Percentiles rank a stretch among this genome's conserved stretches.
Evolutionary conservation across 106 monocot genomes (phyloP).

Genomic region (Alisma plantagoaquatica): DNA sequence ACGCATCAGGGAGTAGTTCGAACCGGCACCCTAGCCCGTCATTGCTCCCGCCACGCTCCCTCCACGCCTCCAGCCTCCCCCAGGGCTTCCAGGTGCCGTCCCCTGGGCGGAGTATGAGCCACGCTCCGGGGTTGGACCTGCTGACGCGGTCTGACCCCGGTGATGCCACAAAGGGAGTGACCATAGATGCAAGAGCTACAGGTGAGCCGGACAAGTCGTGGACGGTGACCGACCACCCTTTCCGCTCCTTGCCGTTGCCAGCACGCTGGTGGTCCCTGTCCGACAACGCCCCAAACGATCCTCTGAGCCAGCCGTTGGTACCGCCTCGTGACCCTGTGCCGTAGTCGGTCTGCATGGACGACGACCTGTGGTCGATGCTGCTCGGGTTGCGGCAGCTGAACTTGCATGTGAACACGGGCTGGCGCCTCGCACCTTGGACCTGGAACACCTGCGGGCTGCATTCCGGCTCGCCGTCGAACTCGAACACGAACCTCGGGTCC

Average conservation of each 20-base stretch:
- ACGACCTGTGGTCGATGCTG: constrained; percentile 39
- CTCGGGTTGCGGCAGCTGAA: constrained; percentile 51
- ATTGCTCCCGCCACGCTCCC: constrained; percentile 61
- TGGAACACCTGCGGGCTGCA: constrained; percentile 94
- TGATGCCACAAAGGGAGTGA: constrained; percentile 90
- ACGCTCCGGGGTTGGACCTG: constrained; percentile 86
- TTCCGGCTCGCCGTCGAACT: constrained; percentile 91
- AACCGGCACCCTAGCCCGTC: constrained; percentile 77
- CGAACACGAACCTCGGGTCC: constrained; percentile 71
- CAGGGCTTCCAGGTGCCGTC: constrained; percentile 91
- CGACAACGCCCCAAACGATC: too few relatives aligned
- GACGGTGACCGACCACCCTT: constrained; percentile 89
- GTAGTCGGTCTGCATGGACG: too few relatives aligned
- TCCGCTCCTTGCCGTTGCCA: constrained; percentile 91
- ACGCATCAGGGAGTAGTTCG: constrained; percentile 62
- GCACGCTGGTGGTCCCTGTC: too few relatives aligned
- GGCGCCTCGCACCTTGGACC: constrained; percentile 48
- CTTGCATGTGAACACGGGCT: constrained; percentile 96
- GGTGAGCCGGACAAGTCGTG: constrained; percentile 94
- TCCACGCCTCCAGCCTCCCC: constrained; percentile 95
- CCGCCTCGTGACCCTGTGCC: too few relatives aligned
- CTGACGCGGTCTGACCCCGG: constrained; percentile 83
- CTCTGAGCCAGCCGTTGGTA: too few relatives aligned
- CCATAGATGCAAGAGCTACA: constrained; percentile 88
- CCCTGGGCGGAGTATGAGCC: constrained; percentile 82